A percentile compares a stretch with the other conserved stretches of the same genome.
These are phyloP conservation scores for Penicillium angulare DNA, from an alignment of 495 filamentous ascomycete genomes.

Conservation along the genomic window DNA sequence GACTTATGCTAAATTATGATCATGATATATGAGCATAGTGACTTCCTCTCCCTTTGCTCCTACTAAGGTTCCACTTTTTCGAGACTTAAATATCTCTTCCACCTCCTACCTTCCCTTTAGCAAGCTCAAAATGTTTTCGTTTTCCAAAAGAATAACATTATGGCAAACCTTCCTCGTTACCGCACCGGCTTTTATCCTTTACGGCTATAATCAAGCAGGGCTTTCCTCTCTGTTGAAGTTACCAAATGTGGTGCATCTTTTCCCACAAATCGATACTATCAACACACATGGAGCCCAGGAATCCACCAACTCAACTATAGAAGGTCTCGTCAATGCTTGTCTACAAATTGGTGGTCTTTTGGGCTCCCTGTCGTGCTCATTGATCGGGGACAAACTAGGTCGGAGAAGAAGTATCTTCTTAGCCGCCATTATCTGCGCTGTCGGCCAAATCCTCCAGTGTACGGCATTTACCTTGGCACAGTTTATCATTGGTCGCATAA, in stretches of 20 bases:
- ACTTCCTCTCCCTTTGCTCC: too few relatives aligned
- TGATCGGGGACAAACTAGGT: constrained; percentile 30
- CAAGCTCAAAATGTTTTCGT: too few relatives aligned
- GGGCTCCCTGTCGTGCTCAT: constrained; percentile 26
- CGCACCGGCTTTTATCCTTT: constrained; percentile 28
- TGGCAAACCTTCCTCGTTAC: constrained; percentile 21
- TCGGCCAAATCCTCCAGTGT: constrained; percentile 36
- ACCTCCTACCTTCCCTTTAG: too few relatives aligned
- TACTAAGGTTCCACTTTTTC: too few relatives aligned
- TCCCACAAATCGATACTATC: constrained; percentile 18
- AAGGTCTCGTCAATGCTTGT: constrained; percentile 29
- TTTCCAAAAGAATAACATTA: too few relatives aligned
- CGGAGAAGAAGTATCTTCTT: constrained; percentile 31
- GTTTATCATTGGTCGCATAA: constrained; percentile 41
- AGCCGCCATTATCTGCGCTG: constrained; percentile 20
- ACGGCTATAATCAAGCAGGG: constrained; percentile 26
- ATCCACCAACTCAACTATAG: constrained; percentile 13
- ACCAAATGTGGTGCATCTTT: constrained; percentile 13
- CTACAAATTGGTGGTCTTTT: constrained; percentile 33
- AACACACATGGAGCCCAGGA: not conserved
- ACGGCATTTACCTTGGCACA: constrained; percentile 40
- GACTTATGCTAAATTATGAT: too few relatives aligned
- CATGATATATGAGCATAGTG: too few relatives aligned
- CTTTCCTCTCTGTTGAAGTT: constrained; percentile 19
- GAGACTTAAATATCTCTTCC: too few relatives aligned